Evolutionary conservation across 2,329 filamentous ascomycete species (phyloP).

Genomic region (Hypoxylon sp.): DNA sequence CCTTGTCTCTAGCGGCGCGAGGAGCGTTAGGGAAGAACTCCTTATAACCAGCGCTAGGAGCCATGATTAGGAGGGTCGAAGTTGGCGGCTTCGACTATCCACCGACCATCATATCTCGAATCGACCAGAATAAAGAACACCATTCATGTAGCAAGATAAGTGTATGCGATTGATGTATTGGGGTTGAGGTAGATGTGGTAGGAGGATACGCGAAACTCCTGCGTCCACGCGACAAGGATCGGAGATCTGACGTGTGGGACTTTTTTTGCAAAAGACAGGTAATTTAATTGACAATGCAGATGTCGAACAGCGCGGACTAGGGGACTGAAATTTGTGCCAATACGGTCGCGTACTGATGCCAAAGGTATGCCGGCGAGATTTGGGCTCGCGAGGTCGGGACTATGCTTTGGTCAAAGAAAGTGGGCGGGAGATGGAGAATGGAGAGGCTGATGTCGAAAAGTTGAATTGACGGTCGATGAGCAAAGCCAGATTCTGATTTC

Average conservation of each 20-base stretch:
- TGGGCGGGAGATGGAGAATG: slow-evolving; percentile 46
- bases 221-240: slow-evolving; percentile 56
- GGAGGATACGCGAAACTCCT: slow-evolving; percentile 54
- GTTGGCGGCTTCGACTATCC: slow-evolving; percentile 66
- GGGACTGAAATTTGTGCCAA: slow-evolving; percentile 32
- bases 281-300: slow-evolving; percentile 32
- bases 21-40: slow-evolving; percentile 89
- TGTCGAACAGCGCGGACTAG: slow-evolving; percentile 31
- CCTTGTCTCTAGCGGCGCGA: slow-evolving; percentile 71
- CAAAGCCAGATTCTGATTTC: slow-evolving; percentile 50
- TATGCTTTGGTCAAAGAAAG: slow-evolving; percentile 33
- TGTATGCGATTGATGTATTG: slow-evolving; percentile 47
- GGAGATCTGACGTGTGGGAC: slow-evolving; percentile 55
- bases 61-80: slow-evolving; percentile 73
- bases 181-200: slow-evolving; percentile 32
- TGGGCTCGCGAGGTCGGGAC: slow-evolving; percentile 33
- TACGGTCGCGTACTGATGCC: slow-evolving; percentile 44
- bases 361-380: slow-evolving; percentile 35
- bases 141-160: slow-evolving; percentile 56
- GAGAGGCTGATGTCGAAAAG: slow-evolving; percentile 53
- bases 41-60: slow-evolving; percentile 84
- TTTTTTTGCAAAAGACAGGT: slow-evolving; percentile 40
- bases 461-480: slow-evolving; percentile 51
- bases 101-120: slow-evolving; percentile 70
- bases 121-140: slow-evolving; percentile 53